Conservation (phyloP, 2,329 filamentous ascomycete species). For the Cryphonectria parasitica region DNA sequence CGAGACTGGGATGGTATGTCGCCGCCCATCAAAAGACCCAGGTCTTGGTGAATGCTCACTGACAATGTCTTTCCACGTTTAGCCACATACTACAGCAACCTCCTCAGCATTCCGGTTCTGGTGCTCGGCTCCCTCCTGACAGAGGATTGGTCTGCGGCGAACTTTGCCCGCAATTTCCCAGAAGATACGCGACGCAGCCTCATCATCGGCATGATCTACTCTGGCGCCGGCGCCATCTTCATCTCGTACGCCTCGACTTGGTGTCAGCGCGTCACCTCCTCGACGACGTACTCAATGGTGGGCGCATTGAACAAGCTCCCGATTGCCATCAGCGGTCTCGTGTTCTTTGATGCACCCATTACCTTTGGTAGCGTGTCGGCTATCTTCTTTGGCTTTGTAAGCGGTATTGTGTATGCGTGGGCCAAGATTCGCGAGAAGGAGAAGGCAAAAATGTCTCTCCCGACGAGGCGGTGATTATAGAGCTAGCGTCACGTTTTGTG, state of each 20-base stretch:
- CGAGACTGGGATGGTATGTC: slow-evolving; percentile 98
- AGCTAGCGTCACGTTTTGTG: neutral
- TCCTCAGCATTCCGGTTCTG: slow-evolving; percentile 92
- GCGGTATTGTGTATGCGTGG: slow-evolving; percentile 86
- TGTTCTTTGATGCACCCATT: slow-evolving; percentile 95
- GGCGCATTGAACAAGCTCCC: slow-evolving; percentile 97
- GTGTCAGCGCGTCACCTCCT: slow-evolving; percentile 97
- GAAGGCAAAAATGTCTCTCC: slow-evolving; percentile 66
- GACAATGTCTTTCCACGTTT: slow-evolving; percentile 4
- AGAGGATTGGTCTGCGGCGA: slow-evolving; percentile 90
- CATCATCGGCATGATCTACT: slow-evolving; percentile 88
- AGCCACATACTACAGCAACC: slow-evolving; percentile 99
- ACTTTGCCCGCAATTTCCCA: slow-evolving; percentile 88
- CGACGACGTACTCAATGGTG: slow-evolving; percentile 98
- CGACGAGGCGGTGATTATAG: slow-evolving; percentile 49
- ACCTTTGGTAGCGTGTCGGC: slow-evolving; percentile 91
- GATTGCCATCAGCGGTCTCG: slow-evolving; percentile 85
- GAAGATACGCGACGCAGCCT: slow-evolving; percentile 75
- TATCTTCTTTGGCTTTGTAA: slow-evolving; percentile 88
- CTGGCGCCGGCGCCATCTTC: slow-evolving; percentile 89
- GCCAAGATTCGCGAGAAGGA: slow-evolving; percentile 82
- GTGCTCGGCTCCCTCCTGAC: slow-evolving; percentile 77
- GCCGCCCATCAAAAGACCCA: slow-evolving; percentile 7
- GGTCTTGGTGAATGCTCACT: neutral
- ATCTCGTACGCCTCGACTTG: slow-evolving; percentile 99